A percentile compares a stretch with the other conserved stretches of the same genome.
Conservation (phyloP, 129 eudicot genomes). For the Artemisia annua region DNA sequence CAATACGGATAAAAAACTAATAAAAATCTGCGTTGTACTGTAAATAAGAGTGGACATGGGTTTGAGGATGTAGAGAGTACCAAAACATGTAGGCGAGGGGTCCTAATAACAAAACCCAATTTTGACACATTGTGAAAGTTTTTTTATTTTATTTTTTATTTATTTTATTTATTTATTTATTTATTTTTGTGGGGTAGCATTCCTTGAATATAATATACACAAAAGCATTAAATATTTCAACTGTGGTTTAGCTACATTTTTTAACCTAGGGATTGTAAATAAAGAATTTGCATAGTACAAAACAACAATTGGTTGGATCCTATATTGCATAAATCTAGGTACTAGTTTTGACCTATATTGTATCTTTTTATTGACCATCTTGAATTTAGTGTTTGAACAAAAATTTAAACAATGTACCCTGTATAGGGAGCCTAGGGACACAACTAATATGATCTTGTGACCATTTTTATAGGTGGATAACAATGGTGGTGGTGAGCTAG, state of each 20-base stretch:
- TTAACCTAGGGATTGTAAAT: conserved; percentile 22
- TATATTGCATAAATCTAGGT: conserved; percentile 9
- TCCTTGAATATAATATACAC: no score
- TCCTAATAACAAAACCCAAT: no score
- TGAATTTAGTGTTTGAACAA: conserved; percentile 13
- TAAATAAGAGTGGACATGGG: no score
- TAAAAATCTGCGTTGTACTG: no score
- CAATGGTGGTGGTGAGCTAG: conserved; percentile 35
- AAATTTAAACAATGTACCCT: conserved; percentile 18
- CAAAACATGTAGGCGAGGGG: no score
- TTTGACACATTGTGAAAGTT: no score
- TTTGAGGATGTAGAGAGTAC: no score
- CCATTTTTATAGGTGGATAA: conserved; percentile 25
- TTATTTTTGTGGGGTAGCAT: no score
- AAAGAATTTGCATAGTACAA: background rate
- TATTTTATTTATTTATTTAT: no score
- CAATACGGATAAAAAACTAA: no score
- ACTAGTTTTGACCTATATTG: conserved; percentile 4
- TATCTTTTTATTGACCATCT: background rate
- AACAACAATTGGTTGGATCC: conserved; percentile 8
- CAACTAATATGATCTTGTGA: background rate
- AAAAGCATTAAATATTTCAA: background rate
- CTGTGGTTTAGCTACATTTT: background rate
- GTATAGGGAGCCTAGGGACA: background rate
- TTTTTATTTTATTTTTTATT: no score